Base-by-base conservation (phyloP, 176 grass and related monocot species). In the Raddia guianensis region DNA sequence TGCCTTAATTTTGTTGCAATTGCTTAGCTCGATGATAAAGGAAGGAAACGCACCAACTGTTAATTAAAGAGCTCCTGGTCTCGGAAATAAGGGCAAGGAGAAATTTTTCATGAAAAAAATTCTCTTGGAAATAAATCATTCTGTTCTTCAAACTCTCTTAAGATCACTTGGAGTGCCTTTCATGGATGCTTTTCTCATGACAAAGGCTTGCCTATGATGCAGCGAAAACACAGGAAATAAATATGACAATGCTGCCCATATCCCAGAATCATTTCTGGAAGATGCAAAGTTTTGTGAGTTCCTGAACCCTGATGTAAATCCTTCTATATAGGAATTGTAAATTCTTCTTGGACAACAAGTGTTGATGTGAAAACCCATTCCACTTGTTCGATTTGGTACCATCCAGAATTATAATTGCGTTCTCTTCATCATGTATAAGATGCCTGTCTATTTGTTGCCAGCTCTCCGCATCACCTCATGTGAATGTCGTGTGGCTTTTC, bases 1-100 rank as follows among this genome's bases (percentile, higher is more conserved):
- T 50, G 5, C 65, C 49, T 53, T 13, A 7, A 10, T 70, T 57
- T 63, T 57, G 9, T 56, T 67, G 12, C 72, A 68, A 59, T 37
- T 80, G 27, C 5, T 49, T 57, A 70, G 47, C 70, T 67, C 13
- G 32, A 83, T 49, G 49, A 16, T 57, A 32, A 67, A 47, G 55
- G 68, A 84, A 60, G 68, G 60, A 83, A 66, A 87, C 20, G 49
- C 32, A 9, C 42, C 37, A 68, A 4, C 63, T 6, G 42, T 56
- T 15, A 20, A 42, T 18, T 11, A 73, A 50, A 58, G n/a, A 34
- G 8, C 12, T 14, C 20, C 50, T 12, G 32, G 49, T 19, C 13
- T 20, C 10, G 57, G 13, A 46, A 1, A 12, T 42, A 42, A 37
- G 61, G 11, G 5, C 12, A 49, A 55, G 63, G 49, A 35, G 20